Evolutionary conservation across 805 yeast species (phyloP).

Genomic region (Ogataea corticis): DNA sequence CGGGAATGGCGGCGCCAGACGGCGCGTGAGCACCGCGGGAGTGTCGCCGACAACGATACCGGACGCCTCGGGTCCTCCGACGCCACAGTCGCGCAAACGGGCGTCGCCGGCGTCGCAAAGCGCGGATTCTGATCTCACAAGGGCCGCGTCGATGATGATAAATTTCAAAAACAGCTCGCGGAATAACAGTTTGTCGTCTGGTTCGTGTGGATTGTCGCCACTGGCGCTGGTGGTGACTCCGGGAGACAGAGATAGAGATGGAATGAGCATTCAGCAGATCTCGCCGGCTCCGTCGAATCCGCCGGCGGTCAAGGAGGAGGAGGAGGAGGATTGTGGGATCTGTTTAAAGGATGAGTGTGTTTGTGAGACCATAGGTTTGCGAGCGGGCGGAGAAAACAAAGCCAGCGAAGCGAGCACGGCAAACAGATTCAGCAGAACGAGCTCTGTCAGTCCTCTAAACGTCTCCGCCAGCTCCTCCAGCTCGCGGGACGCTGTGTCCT

Average conservation of each 20-base stretch:
- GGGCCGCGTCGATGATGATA: slow-evolving; percentile 33
- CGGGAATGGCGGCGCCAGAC: not conserved
- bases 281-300: slow-evolving; percentile 54
- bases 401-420: too few species aligned
- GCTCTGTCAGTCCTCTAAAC: too few species aligned
- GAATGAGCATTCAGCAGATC: slow-evolving; percentile 26
- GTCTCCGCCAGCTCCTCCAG: too few species aligned
- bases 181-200: slow-evolving; percentile 24
- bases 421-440: too few species aligned
- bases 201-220: slow-evolving; percentile 21
- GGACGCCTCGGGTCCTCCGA: slow-evolving; percentile 19
- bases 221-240: slow-evolving; percentile 8
- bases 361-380: slow-evolving; percentile 56
- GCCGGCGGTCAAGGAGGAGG: slow-evolving; percentile 8
- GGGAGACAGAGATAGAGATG: slow-evolving; percentile 9
- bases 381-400: too few species aligned
- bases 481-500: slow-evolving; percentile 10
- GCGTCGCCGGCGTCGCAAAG: slow-evolving; percentile 1
- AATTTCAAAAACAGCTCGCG: slow-evolving; percentile 30
- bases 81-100: slow-evolving; percentile 17
- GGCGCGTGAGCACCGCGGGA: slow-evolving; percentile 14
- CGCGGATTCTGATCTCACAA: slow-evolving; percentile 23
- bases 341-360: slow-evolving; percentile 69
- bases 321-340: slow-evolving; percentile 53
- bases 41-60: slow-evolving; percentile 20